Percentiles rank a stretch among this genome's conserved stretches.
These are phyloP conservation scores for Ustilago loliicola DNA, from an alignment of 1,284 basidiomycete species.

Conservation along the genomic window DNA sequence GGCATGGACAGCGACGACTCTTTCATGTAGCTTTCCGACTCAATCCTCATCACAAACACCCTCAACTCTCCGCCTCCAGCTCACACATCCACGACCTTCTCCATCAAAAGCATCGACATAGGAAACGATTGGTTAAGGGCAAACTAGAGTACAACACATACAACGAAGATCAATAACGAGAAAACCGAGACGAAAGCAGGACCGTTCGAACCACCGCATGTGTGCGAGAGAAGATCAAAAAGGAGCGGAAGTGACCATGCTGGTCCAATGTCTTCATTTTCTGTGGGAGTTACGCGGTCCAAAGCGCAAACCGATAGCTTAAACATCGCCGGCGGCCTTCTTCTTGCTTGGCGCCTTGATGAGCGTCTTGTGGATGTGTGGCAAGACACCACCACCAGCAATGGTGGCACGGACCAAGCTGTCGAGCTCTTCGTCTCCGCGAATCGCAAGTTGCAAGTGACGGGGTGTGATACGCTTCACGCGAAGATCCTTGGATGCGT, in stretches of 20 bases:
- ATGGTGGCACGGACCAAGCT: constrained; percentile 75
- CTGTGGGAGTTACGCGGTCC: neutral
- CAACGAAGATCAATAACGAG: constrained; percentile 27
- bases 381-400: constrained; percentile 88
- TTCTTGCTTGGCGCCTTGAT: constrained; percentile 61
- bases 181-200: constrained; percentile 27
- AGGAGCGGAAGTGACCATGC: neutral
- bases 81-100: neutral
- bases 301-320: neutral
- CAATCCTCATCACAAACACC: neutral
- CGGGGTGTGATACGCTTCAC: constrained; percentile 97
- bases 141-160: constrained; percentile 50
- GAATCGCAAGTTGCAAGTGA: constrained; percentile 91
- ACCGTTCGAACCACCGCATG: constrained; percentile 5
- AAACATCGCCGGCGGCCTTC: constrained; percentile 38
- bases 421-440: constrained; percentile 91
- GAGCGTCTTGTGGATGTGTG: constrained; percentile 89
- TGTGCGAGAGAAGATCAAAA: neutral
- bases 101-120: neutral
- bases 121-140: constrained; percentile 15
- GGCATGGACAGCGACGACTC: constrained; percentile 62
- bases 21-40: constrained; percentile 52
- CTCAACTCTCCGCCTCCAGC: neutral
- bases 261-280: neutral
- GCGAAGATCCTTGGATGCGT: constrained; percentile 94